Conservation (phyloP, 2,329 filamentous ascomycete genomes). For the Exophiala phaeomuriformis region DNA sequence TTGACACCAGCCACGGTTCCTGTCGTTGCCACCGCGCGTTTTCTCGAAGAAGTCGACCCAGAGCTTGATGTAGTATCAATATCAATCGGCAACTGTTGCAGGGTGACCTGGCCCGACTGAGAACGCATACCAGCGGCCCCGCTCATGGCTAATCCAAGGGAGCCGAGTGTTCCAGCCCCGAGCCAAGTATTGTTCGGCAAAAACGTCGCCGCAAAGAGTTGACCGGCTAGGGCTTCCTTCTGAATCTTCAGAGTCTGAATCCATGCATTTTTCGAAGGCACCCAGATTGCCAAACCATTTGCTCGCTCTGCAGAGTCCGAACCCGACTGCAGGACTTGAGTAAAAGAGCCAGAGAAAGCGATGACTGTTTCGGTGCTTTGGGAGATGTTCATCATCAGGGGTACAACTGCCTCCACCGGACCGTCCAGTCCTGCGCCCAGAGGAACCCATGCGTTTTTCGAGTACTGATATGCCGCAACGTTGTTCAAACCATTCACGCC, state of each 20-base stretch:
- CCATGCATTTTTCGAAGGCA: slow-evolving; percentile 80
- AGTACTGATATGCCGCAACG: slow-evolving; percentile 67
- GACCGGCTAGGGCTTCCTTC: slow-evolving; percentile 61
- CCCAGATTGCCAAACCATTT: slow-evolving; percentile 82
- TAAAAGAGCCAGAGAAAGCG: slow-evolving; percentile 73
- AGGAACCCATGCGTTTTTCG: slow-evolving; percentile 63
- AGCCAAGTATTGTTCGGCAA: slow-evolving; percentile 54
- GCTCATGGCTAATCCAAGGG: slow-evolving; percentile 63
- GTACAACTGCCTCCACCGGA: slow-evolving; percentile 64
- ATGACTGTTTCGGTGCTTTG: slow-evolving; percentile 63
- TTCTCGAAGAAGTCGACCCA: slow-evolving; percentile 22
- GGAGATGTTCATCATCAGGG: slow-evolving; percentile 72
- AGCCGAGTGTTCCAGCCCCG: slow-evolving; percentile 76
- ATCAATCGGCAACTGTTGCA: slow-evolving; percentile 44
- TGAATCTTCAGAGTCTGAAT: slow-evolving; percentile 62
- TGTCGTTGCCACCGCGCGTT: slow-evolving; percentile 30
- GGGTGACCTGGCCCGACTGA: slow-evolving; percentile 30
- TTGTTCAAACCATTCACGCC: slow-evolving; percentile 56
- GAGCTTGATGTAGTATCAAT: slow-evolving; percentile 42
- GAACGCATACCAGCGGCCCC: slow-evolving; percentile 60
- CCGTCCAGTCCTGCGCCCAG: slow-evolving; percentile 84
- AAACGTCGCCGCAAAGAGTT: slow-evolving; percentile 63
- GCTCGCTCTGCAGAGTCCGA: slow-evolving; percentile 55
- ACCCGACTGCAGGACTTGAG: slow-evolving; percentile 61
- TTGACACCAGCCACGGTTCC: slow-evolving; percentile 48